Percentiles rank a stretch among this genome's conserved stretches.
Conservation (phyloP, 2,329 filamentous ascomycete species). For the Fusarium sterilihyphosum region DNA sequence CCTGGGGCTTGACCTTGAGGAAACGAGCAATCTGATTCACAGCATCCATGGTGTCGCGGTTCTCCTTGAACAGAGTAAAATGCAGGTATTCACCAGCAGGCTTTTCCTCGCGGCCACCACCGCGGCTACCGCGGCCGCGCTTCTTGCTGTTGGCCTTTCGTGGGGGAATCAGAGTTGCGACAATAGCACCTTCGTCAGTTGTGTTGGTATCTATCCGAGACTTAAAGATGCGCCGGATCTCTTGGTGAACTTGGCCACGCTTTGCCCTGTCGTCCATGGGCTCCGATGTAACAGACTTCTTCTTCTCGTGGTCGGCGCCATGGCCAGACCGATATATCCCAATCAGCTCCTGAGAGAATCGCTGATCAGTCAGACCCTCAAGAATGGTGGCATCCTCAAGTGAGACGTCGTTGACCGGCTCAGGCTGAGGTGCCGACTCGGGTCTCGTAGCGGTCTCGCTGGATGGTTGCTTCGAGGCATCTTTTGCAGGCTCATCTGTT, state of each 20-base stretch:
- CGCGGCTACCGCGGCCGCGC: conserved; percentile 39
- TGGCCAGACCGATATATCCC: conserved; percentile 53
- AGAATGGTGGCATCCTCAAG: conserved; percentile 51
- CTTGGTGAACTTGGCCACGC: conserved; percentile 62
- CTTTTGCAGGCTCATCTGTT: conserved; percentile 21
- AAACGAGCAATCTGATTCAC: conserved; percentile 79
- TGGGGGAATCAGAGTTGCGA: conserved; percentile 71
- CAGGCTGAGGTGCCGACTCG: conserved; percentile 29
- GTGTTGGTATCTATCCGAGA: conserved; percentile 82
- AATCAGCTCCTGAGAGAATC: conserved; percentile 54
- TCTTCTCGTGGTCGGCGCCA: conserved; percentile 41
- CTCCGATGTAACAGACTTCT: conserved; percentile 52
- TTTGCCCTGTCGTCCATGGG: conserved; percentile 56
- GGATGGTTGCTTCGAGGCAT: conserved; percentile 24
- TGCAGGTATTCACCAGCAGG: conserved; percentile 80
- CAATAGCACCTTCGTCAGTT: conserved; percentile 64
- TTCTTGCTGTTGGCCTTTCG: conserved; percentile 46
- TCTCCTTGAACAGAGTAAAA: conserved; percentile 95
- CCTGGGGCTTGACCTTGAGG: conserved; percentile 77
- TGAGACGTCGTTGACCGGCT: conserved; percentile 43
- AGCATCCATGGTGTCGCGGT: conserved; percentile 95
- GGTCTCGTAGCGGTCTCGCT: conserved; percentile 29
- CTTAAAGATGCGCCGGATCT: conserved; percentile 82
- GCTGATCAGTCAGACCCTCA: conserved; percentile 51
- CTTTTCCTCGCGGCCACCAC: conserved; percentile 44